Conservation (phyloP, 2,329 filamentous ascomycete genomes). For the Emergomyces pasteurianus region DNA sequence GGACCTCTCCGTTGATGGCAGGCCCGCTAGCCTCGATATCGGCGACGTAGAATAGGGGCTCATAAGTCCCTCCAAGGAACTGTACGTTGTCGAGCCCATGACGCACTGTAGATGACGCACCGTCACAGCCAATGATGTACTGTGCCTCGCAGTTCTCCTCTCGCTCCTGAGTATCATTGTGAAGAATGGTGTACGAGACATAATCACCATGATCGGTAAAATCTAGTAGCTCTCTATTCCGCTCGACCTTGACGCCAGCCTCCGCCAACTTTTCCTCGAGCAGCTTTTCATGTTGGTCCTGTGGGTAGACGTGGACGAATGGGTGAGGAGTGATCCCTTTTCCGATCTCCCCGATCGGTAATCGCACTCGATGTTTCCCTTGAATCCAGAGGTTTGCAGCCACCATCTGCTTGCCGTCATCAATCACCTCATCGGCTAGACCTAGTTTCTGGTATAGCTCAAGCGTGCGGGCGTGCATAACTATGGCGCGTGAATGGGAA, state of each 20-base stretch:
- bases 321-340: conserved; percentile 20
- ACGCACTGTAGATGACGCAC: conserved; percentile 55
- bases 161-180: neutral
- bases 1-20: conserved; percentile 20
- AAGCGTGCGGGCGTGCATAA: conserved; percentile 39
- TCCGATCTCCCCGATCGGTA: conserved; percentile 17
- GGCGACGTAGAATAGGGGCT: conserved; percentile 34
- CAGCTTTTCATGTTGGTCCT: conserved; percentile 20
- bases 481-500: conserved; percentile 28
- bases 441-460: conserved; percentile 40
- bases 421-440: conserved; percentile 26
- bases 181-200: conserved; percentile 7
- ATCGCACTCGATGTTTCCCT: conserved; percentile 13
- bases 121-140: conserved; percentile 53
- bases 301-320: conserved; percentile 17
- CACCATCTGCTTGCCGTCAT: conserved; percentile 25
- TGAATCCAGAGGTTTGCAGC: conserved; percentile 28
- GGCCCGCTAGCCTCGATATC: conserved; percentile 28
- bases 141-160: conserved; percentile 1
- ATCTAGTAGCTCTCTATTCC: conserved; percentile 16
- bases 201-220: conserved; percentile 15
- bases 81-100: conserved; percentile 26
- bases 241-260: conserved; percentile 19
- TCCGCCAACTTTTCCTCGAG: conserved; percentile 18
- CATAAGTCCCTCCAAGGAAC: conserved; percentile 34